Percentiles rank a stretch among this genome's conserved stretches.
phyloP scores from a whole-genome alignment of 2,329 filamentous ascomycete genomes.

The Cladosporium sp. region DNA sequence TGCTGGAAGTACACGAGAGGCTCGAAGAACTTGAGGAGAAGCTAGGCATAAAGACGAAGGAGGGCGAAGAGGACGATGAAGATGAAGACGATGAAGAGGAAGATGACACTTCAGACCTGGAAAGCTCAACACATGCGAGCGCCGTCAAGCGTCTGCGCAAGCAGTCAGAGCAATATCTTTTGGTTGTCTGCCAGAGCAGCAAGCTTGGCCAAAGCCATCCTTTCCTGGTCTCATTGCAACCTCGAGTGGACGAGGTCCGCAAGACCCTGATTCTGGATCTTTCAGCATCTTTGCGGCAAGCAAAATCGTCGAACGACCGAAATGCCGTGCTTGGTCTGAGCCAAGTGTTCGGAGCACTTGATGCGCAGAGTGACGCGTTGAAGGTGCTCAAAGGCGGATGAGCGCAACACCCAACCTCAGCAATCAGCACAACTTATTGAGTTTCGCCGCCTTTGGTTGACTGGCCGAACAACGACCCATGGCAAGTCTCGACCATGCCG shows the following conservation, averaged over 20 bases:
- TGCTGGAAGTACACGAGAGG: conserved; percentile 68
- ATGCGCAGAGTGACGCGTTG: conserved; percentile 59
- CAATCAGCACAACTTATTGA: not conserved
- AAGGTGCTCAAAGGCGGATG: conserved; percentile 52
- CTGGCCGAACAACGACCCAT: not conserved
- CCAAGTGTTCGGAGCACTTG: conserved; percentile 62
- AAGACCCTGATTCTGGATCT: conserved; percentile 66
- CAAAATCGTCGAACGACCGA: conserved; percentile 43
- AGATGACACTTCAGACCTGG: conserved; percentile 34
- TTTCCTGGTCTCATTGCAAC: conserved; percentile 60
- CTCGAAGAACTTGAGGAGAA: conserved; percentile 63
- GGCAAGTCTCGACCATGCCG: not conserved
- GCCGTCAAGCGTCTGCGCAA: conserved; percentile 50
- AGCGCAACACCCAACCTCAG: conserved; percentile 12
- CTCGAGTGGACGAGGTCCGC: conserved; percentile 57
- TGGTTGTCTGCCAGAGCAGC: conserved; percentile 54
- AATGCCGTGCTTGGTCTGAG: conserved; percentile 57
- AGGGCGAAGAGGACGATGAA: conserved; percentile 32
- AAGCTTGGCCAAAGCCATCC: conserved; percentile 60
- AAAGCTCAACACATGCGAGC: conserved; percentile 35
- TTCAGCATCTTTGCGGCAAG: conserved; percentile 61
- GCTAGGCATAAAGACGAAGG: conserved; percentile 53
- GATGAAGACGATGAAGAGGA: conserved; percentile 36
- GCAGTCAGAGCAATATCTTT: conserved; percentile 59
- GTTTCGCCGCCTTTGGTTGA: not conserved